Conservation (phyloP, 352 stramenopile species). For the Chloridella minuta region DNA sequence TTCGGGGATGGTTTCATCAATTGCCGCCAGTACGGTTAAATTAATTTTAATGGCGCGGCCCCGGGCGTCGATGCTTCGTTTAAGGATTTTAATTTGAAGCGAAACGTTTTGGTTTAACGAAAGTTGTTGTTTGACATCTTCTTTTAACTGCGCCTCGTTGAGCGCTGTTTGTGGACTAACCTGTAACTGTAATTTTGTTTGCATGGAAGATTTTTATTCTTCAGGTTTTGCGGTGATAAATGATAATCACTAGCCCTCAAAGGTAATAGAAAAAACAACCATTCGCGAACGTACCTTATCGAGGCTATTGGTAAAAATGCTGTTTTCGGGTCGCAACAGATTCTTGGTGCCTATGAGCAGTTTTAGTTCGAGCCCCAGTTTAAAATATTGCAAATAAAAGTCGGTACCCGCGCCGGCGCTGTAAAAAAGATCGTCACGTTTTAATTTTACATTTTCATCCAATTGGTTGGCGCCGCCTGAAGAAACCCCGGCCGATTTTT, state of each 20-base stretch:
- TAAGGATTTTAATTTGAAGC: no score
- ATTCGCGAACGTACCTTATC: background rate
- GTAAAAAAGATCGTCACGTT: background rate
- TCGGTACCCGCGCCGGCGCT: background rate
- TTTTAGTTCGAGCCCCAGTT: background rate
- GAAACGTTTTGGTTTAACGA: no score
- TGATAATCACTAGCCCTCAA: background rate
- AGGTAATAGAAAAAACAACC: background rate
- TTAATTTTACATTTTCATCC: background rate
- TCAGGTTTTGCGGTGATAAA: no score
- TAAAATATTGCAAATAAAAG: slow-evolving; percentile 8
- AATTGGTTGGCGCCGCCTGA: background rate
- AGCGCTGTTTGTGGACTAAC: no score
- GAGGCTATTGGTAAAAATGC: background rate
- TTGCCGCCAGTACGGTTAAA: no score
- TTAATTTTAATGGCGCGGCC: no score
- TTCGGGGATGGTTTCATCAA: no score
- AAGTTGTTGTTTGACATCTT: no score
- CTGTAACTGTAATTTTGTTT: no score
- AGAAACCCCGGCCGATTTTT: background rate
- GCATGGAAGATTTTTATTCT: no score
- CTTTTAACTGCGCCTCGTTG: no score
- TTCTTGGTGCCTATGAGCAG: background rate
- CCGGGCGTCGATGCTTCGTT: no score
- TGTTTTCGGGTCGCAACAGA: background rate